Percentiles rank a stretch among this genome's conserved stretches.
These are phyloP conservation scores for Adansonia digitata DNA, from an alignment of 345 rosid genomes.

Conservation along the genomic window DNA sequence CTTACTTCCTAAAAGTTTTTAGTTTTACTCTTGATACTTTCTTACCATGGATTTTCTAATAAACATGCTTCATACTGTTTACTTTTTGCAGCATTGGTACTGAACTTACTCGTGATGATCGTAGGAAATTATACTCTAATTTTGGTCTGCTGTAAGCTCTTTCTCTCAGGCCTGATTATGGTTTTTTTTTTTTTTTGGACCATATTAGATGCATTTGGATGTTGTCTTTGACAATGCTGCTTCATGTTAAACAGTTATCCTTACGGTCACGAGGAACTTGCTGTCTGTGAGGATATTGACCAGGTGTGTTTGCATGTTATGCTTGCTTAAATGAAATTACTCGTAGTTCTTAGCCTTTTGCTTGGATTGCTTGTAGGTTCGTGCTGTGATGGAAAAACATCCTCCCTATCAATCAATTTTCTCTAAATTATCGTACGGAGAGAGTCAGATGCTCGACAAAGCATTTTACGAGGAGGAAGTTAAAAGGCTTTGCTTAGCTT, in stretches of 20 bases:
- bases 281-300: conserved; percentile 81
- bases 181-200: neutral
- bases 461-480: conserved; percentile 99
- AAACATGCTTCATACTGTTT: conserved; percentile 4
- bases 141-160: conserved; percentile 83
- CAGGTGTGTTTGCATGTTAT: conserved; percentile 43
- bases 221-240: conserved; percentile 11
- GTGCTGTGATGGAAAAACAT: conserved; percentile 82
- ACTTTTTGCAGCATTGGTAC: conserved; percentile 76
- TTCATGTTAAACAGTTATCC: conserved; percentile 47
- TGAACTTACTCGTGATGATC: conserved; percentile 97
- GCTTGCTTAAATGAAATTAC: neutral
- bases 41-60: neutral
- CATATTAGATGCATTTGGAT: neutral
- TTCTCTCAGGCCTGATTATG: conserved; percentile 1
- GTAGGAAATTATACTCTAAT: conserved; percentile 86
- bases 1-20: neutral
- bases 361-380: conserved; percentile 53
- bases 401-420: conserved; percentile 93
- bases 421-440: conserved; percentile 84
- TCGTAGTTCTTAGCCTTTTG: neutral
- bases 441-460: conserved; percentile 96
- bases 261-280: conserved; percentile 88
- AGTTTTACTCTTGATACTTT: neutral
- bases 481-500: conserved; percentile 93